Conservation (phyloP, 2,329 filamentous ascomycete genomes). For the Talaromyces sp. region DNA sequence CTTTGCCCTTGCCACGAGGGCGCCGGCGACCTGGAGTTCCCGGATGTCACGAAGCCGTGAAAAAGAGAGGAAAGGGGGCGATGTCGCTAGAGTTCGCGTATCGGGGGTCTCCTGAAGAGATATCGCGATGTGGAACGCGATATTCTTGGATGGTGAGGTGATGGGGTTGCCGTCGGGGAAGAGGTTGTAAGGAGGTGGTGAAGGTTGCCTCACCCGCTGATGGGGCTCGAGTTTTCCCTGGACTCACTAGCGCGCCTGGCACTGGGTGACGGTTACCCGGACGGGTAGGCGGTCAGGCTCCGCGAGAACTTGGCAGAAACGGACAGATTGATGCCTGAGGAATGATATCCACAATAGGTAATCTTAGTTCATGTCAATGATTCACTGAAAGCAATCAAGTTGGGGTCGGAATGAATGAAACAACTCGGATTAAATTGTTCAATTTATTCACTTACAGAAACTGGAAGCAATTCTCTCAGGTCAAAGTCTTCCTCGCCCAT, state of each 20-base stretch:
- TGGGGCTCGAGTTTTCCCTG: constrained; percentile 45
- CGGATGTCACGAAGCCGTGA: constrained; percentile 39
- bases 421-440: too few relatives aligned
- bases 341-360: too few relatives aligned
- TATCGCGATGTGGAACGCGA: constrained; percentile 48
- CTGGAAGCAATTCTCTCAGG: too few relatives aligned
- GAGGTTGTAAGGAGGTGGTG: constrained; percentile 47
- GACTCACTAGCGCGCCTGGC: constrained; percentile 25
- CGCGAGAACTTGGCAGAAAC: constrained; percentile 8
- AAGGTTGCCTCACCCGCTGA: constrained; percentile 44
- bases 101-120: constrained; percentile 30
- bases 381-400: too few relatives aligned
- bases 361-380: too few relatives aligned
- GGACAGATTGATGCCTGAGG: not conserved
- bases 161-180: constrained; percentile 38
- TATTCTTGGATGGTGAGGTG: constrained; percentile 34
- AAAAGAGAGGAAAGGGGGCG: constrained; percentile 31
- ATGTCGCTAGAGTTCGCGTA: constrained; percentile 31
- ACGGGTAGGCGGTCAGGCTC: not conserved
- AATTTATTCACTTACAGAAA: too few relatives aligned
- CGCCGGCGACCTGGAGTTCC: constrained; percentile 44
- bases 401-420: too few relatives aligned
- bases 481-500: too few relatives aligned
- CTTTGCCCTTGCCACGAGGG: constrained; percentile 53
- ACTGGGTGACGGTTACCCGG: constrained; percentile 26